A percentile compares a stretch with the other conserved stretches of the same genome.
These are phyloP conservation scores for Colletotrichum aenigma DNA, from an alignment of 2,329 filamentous ascomycete genomes.

Conservation along the genomic window DNA sequence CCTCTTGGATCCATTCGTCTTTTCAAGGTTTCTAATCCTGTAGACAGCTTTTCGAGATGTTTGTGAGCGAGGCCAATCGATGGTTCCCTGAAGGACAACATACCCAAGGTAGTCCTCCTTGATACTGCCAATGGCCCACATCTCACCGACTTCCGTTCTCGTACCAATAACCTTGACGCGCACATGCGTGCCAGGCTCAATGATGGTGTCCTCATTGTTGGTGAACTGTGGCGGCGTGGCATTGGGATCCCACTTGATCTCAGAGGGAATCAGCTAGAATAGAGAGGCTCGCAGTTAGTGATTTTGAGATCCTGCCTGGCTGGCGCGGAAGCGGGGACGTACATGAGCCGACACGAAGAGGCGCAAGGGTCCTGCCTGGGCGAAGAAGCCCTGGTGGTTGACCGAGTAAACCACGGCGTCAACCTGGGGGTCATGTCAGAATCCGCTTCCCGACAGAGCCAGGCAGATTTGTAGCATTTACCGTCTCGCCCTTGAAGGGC, in stretches of 20 bases:
- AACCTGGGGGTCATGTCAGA: constrained; percentile 61
- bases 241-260: constrained; percentile 94
- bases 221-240: constrained; percentile 97
- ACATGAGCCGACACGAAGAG: constrained; percentile 86
- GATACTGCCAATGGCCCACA: constrained; percentile 97
- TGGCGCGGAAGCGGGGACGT: constrained; percentile 40
- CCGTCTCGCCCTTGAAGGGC: constrained; percentile 97
- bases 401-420: constrained; percentile 93
- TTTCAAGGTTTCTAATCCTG: constrained; percentile 11
- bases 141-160: constrained; percentile 89
- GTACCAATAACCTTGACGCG: constrained; percentile 94
- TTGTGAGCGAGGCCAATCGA: constrained; percentile 8
- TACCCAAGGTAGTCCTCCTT: constrained; percentile 81
- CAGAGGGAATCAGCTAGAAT: constrained; percentile 80
- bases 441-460: constrained; percentile 13
- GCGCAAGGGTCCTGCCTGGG: constrained; percentile 77
- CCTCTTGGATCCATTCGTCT: background rate
- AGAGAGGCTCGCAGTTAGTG: constrained; percentile 27
- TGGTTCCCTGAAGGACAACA: constrained; percentile 19
- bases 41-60: constrained; percentile 15
- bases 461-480: constrained; percentile 51
- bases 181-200: constrained; percentile 92
- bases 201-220: constrained; percentile 90
- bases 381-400: constrained; percentile 91
- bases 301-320: constrained; percentile 5